Evolutionary conservation across 768 basidiomycete genomes (phyloP).

Genomic region (Leccinellum luteum): DNA sequence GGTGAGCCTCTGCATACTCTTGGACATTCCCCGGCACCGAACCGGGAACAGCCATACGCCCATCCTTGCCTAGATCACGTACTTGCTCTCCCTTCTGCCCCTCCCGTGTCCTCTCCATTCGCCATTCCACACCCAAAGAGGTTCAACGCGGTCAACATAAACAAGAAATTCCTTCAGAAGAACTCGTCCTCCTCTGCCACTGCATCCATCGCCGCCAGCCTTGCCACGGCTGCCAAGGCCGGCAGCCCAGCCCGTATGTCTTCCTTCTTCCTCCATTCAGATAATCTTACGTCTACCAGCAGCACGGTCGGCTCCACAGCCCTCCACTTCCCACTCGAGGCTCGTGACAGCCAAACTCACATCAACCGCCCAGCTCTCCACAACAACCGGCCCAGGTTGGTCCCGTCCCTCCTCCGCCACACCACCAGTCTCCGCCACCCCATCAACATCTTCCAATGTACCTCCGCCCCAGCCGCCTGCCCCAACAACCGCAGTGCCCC

Average conservation of each 20-base stretch:
- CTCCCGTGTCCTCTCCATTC: conserved; percentile 18
- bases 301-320: conserved; percentile 60
- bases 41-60: conserved; percentile 9
- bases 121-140: conserved; percentile 66
- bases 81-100: conserved; percentile 7
- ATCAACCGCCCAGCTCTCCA: conserved; percentile 54
- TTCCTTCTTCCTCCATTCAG: not conserved
- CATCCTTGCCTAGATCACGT: conserved; percentile 19
- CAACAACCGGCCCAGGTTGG: conserved; percentile 67
- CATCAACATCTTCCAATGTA: conserved; percentile 42
- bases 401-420: conserved; percentile 75
- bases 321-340: conserved; percentile 64
- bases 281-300: conserved; percentile 14
- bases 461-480: conserved; percentile 47
- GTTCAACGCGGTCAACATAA: conserved; percentile 88
- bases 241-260: conserved; percentile 54
- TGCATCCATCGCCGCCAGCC: conserved; percentile 41
- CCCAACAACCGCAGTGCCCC: conserved; percentile 41
- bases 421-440: conserved; percentile 53
- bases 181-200: conserved; percentile 59
- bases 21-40: conserved; percentile 17
- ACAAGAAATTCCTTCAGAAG: conserved; percentile 96
- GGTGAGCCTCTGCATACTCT: conserved; percentile 8
- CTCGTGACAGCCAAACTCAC: conserved; percentile 89
- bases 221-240: conserved; percentile 43